phyloP scores from a whole-genome alignment of 2,329 filamentous ascomycete species.

The Gliomastix tumulicola region DNA sequence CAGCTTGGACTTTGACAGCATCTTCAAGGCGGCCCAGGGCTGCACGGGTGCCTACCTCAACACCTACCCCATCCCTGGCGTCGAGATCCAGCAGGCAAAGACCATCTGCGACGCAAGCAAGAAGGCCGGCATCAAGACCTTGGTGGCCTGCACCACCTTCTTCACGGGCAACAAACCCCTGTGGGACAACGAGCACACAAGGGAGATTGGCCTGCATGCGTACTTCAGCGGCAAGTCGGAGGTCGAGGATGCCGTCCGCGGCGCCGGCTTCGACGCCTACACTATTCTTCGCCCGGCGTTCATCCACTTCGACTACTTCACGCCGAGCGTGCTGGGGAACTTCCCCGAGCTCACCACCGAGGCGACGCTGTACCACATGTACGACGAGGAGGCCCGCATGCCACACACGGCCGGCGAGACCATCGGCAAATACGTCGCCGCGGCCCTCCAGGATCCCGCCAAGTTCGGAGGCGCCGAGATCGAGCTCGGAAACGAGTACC shows the following conservation, averaged over 20 bases:
- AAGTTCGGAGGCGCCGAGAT: constrained; percentile 21
- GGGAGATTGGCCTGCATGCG: constrained; percentile 7
- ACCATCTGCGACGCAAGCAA: constrained; percentile 20
- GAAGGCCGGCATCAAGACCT: constrained; percentile 19
- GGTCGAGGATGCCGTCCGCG: constrained; percentile 23
- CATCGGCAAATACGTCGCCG: constrained; percentile 21
- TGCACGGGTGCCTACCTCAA: constrained; percentile 21
- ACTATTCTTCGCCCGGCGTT: constrained; percentile 23
- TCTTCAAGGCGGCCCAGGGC: constrained; percentile 21
- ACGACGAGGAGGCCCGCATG: constrained; percentile 11
- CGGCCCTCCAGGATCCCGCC: constrained; percentile 18
- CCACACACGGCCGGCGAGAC: constrained; percentile 19
- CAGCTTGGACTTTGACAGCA: constrained; percentile 18
- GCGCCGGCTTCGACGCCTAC: constrained; percentile 19
- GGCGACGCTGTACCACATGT: constrained; percentile 17
- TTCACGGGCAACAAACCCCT: constrained; percentile 7
- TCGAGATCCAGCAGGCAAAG: constrained; percentile 20
- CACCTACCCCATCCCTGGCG: constrained; percentile 14
- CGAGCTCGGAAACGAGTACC: constrained; percentile 16
- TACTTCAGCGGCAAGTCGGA: constrained; percentile 29
- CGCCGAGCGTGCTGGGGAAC: constrained; percentile 13
- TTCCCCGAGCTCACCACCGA: constrained; percentile 16
- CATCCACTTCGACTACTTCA: constrained; percentile 17
- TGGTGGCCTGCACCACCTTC: constrained; percentile 18
- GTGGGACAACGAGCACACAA: constrained; percentile 12